phyloP scores from a whole-genome alignment of 345 rosid genomes.

The Arabidopsis arenosa region DNA sequence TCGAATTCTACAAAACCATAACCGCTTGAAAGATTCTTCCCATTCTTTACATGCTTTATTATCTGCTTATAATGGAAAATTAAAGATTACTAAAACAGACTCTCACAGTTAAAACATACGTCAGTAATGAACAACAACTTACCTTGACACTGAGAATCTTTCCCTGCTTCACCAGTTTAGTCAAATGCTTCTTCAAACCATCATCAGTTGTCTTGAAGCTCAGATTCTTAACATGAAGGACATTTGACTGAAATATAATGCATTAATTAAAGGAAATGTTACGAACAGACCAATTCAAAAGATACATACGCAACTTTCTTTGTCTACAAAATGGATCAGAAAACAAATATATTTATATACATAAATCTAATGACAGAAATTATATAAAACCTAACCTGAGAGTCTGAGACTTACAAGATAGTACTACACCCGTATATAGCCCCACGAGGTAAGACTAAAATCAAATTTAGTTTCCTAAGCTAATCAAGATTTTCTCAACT shows the following conservation, averaged over 20 bases:
- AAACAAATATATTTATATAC: not conserved
- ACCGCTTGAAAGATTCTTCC: conserved; percentile 83
- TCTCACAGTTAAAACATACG: conserved; percentile 3
- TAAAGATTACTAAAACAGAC: conserved; percentile 26
- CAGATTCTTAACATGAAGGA: conserved; percentile 85
- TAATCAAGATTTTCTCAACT: conserved; percentile 26
- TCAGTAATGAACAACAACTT: conserved; percentile 41
- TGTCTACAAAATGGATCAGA: not conserved
- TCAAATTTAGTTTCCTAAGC: not conserved
- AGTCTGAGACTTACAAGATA: conserved; percentile 3
- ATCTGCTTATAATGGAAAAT: conserved; percentile 55
- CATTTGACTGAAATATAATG: conserved; percentile 69
- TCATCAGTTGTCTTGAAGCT: conserved; percentile 93
- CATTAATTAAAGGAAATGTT: conserved; percentile 31
- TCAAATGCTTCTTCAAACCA: conserved; percentile 71
- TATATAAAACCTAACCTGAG: conserved; percentile 19
- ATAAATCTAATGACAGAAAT: not conserved
- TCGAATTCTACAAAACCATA: conserved; percentile 94
- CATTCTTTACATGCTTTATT: conserved; percentile 80
- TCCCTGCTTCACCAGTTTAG: conserved; percentile 68
- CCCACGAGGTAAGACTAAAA: not conserved
- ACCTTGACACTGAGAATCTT: conserved; percentile 81
- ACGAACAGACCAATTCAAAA: conserved; percentile 35
- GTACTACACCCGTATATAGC: conserved; percentile 13
- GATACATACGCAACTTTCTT: not conserved